A percentile compares a stretch with the other conserved stretches of the same genome.
Conservation (phyloP, 495 filamentous ascomycete species). For the Xylaria scruposa region DNA sequence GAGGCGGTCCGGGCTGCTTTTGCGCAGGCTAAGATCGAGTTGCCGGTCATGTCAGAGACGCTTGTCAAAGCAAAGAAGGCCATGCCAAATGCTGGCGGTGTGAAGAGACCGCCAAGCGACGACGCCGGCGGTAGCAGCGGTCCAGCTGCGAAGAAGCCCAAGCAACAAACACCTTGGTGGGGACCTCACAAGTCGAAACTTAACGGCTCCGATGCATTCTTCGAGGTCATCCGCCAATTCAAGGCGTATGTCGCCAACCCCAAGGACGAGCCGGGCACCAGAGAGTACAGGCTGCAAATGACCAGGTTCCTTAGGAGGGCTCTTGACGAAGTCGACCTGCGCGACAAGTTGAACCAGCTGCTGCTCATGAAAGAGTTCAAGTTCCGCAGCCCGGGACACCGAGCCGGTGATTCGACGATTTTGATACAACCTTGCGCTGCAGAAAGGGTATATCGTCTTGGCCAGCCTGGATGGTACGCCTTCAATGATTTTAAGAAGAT, state of each 20-base stretch:
- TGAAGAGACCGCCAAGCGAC: not conserved
- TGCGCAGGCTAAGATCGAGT: not conserved
- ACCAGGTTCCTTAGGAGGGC: conserved; percentile 1
- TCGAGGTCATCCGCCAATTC: conserved; percentile 15
- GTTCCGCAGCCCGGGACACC: not conserved
- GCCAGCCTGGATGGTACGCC: not conserved
- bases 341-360: not conserved
- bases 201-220: conserved; percentile 6
- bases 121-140: not conserved
- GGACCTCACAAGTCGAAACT: conserved; percentile 21
- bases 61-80: not conserved
- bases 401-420: not conserved
- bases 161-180: conserved; percentile 18
- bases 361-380: not conserved
- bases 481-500: conserved; percentile 19
- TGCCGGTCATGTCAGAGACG: not conserved
- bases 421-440: not conserved
- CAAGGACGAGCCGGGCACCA: not conserved
- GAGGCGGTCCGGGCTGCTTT: not conserved
- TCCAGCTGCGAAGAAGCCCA: conserved; percentile 4
- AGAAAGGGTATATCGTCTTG: not conserved
- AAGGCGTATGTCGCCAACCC: conserved; percentile 23
- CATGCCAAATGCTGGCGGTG: not conserved
- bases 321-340: conserved; percentile 3
- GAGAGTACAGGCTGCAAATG: not conserved